Evolutionary conservation across 2,329 filamentous ascomycete genomes (phyloP), one percentile per base, ranked within the genome.

Genomic region (Scedosporium aurantiacum): DNA sequence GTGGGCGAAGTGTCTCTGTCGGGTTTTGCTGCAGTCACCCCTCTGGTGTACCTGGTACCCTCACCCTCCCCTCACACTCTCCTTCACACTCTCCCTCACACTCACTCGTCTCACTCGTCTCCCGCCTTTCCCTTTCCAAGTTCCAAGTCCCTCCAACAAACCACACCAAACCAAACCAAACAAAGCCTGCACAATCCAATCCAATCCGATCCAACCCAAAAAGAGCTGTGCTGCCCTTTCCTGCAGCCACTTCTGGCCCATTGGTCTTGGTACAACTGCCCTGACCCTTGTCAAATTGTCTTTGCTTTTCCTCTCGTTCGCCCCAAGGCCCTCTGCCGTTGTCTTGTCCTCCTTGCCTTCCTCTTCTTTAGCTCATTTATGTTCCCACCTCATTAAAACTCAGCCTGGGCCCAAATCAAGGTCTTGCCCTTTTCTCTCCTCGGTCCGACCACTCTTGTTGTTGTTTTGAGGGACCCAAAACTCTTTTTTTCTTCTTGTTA

Each of bases 271-370:
- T 54, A 54, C 50, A 27, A 47, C 50, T 23, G 50, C 21, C 18
- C 50, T 25, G 50, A 25, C 50, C 50, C 50, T 23, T 37, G 32
- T n/a, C 32, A 37, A 37, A 37, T 54, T 54, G 50, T 54, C 50
- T 21, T 54, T 54, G 50, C 50, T 54, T 54, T 54, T 54, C 21
- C 50, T 54, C 50, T 54, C 50, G 50, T 54, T 54, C 50, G 50
- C 21, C 21, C 50, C 50, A 27, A 54, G 43, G 23, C 21, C 50
- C 50, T 23, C 50, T 7, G 21, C 10, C 6, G 18, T 23, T 23
- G 50, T 54, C 23, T 47, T n/a, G n/a, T 32, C 28, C 25, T 57
- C 28, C 32, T 43, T 43, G 21, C 21, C 56, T 21, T 58, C 41
- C 25, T 50, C 54, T 40, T 25, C 23, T n/a, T 58, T 41, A 41